Conservation (phyloP, 768 basidiomycete genomes). For the Daedalea quercina region DNA sequence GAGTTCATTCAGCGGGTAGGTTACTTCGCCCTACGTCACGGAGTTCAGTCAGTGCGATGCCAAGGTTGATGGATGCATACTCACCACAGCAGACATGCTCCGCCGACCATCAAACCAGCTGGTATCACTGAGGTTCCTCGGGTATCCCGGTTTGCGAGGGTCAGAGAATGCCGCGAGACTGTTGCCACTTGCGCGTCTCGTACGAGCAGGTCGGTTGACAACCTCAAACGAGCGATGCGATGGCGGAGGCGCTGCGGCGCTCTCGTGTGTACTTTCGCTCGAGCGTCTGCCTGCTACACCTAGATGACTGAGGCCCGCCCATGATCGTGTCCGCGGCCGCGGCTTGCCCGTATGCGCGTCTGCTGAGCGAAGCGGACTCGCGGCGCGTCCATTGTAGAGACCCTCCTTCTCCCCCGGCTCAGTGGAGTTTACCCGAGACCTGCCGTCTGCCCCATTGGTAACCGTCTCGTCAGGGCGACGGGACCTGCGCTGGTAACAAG, state of each 20-base stretch:
- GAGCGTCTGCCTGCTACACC: conserved; percentile 31
- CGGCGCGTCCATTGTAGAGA: conserved; percentile 18
- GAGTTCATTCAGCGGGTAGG: conserved; percentile 59
- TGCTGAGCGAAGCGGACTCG: conserved; percentile 25
- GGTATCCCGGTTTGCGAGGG: conserved; percentile 37
- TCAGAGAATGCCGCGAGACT: conserved; percentile 32
- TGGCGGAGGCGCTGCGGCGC: conserved; percentile 25
- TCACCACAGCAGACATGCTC: conserved; percentile 62
- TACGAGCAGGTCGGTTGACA: conserved; percentile 41
- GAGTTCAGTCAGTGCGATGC: conserved; percentile 8
- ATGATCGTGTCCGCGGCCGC: conserved; percentile 28
- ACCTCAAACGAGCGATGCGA: conserved; percentile 41
- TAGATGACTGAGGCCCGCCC: conserved; percentile 31
- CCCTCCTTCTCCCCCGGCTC: conserved; percentile 35
- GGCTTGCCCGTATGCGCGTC: conserved; percentile 14
- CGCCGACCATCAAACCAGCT: conserved; percentile 76
- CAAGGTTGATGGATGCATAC: conserved; percentile 1
- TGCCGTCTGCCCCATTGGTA: background rate
- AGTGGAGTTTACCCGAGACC: conserved; percentile 30
- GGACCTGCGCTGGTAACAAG: conserved; percentile 5
- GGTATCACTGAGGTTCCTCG: conserved; percentile 59
- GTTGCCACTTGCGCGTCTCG: conserved; percentile 44
- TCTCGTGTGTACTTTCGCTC: conserved; percentile 30
- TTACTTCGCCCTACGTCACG: conserved; percentile 56
- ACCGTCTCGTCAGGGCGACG: conserved; percentile 1